Evolutionary conservation across 495 filamentous ascomycete genomes (phyloP), one percentile per base, ranked within the genome.

Genomic region (Hyaloscypha finlandica): DNA sequence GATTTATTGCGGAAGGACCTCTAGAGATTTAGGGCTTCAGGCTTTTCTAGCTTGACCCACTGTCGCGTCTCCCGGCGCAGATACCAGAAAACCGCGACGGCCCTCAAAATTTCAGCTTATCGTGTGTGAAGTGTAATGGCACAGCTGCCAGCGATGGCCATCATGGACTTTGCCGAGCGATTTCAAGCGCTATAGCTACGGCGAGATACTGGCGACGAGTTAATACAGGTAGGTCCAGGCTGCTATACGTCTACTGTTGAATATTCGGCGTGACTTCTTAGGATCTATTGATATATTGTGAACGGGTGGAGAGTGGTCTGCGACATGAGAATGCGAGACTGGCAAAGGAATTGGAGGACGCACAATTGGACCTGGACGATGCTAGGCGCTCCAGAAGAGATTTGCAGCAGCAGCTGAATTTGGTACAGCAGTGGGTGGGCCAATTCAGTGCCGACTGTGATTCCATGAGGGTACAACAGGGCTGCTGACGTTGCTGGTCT

Each of bases 361-460:
- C 74, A 1, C 74, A 77, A n/a, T 71, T 83, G 37, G 81, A 84
- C 69, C 75, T 83, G 6, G 73, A 75, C 3, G 75, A 79, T 68
- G 73, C 79, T 12, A 77, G 68, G 0, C 76, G 74, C 51, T 77
- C 75, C 9, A 72, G 78, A 58, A 70, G 80, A 51, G 78, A 83
- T 8, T 65, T 83, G n/a, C 79, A 84, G 68, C 74, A 77, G 58
- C 77, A 76, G 39, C 52, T 83, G 37, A 73, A 76, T 29, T 65
- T 77, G 14, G 33, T 77, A 11, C 74, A 78, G 16, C 62, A 59
- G 31, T 68, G 67, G 20, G 65, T 76, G 31, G 69, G 66, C 6
- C 68, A 68, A 32, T 56, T 72, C 39, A 73, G 74, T 35, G 68
- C 72, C 30, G 73, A 79, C 64, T 74, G 75, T 61, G 65, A 77